These are phyloP conservation scores for Apocynum venetum DNA, from an alignment of 257 asterid species.

Conservation along the genomic window DNA sequence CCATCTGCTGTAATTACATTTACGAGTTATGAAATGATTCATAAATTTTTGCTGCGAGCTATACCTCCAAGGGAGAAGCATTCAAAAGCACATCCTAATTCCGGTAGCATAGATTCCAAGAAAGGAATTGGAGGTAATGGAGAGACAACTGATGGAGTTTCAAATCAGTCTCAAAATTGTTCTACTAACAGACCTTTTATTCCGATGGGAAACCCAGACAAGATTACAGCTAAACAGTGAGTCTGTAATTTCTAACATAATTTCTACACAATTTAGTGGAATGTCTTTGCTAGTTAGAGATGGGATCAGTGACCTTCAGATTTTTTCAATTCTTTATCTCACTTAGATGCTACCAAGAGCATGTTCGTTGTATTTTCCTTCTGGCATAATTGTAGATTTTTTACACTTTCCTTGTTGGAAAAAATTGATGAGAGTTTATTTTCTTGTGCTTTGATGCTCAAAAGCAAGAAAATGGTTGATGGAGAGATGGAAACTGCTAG, in stretches of 20 bases:
- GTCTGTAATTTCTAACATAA: conserved; percentile 16
- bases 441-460: not conserved
- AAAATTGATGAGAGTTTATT: not conserved
- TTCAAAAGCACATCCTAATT: conserved; percentile 31
- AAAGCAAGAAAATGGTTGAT: not conserved
- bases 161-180: conserved; percentile 38
- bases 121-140: conserved; percentile 30
- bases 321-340: not conserved
- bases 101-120: conserved; percentile 29
- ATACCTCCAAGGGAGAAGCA: conserved; percentile 46
- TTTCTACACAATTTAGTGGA: conserved; percentile 9
- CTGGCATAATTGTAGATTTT: not conserved
- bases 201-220: conserved; percentile 44
- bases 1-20: conserved; percentile 94
- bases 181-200: conserved; percentile 43
- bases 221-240: conserved; percentile 42
- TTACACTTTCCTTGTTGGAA: not conserved
- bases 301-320: conserved; percentile 3
- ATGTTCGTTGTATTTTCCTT: not conserved
- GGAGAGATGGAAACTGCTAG: not conserved
- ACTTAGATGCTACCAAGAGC: not conserved
- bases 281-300: conserved; percentile 1
- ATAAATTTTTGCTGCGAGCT: conserved; percentile 44
- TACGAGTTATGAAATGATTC: conserved; percentile 88
- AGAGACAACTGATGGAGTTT: conserved; percentile 16